Conservation (phyloP, 2,329 filamentous ascomycete genomes). For the Akanthomyces uredinophilus region DNA sequence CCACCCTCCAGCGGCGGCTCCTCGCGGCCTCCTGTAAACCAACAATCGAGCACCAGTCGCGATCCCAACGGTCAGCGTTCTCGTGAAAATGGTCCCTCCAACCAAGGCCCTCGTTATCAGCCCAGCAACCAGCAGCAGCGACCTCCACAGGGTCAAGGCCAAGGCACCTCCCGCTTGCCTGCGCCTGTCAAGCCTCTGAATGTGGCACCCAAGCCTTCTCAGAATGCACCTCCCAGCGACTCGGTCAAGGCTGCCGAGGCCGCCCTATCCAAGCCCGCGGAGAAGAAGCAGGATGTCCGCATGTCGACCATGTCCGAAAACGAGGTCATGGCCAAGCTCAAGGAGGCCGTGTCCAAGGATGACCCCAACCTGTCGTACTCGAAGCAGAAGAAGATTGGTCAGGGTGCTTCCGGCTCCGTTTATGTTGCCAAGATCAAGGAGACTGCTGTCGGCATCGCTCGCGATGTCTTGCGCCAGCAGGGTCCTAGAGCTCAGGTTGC, state of each 20-base stretch:
- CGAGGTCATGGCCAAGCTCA: conserved; percentile 94
- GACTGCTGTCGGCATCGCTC: conserved; percentile 77
- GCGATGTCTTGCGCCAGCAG: conserved; percentile 71
- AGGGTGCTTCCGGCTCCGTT: conserved; percentile 94
- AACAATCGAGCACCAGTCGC: conserved; percentile 47
- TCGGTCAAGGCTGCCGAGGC: conserved; percentile 85
- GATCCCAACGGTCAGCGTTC: conserved; percentile 39
- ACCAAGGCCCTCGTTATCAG: conserved; percentile 51
- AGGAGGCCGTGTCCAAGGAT: conserved; percentile 91
- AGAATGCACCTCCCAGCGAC: conserved; percentile 49
- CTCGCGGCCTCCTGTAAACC: conserved; percentile 41
- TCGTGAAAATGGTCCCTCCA: conserved; percentile 42
- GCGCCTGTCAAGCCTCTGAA: conserved; percentile 74
- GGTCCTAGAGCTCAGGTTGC: conserved; percentile 84
- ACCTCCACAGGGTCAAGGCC: conserved; percentile 40
- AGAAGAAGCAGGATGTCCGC: conserved; percentile 85
- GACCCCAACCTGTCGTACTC: conserved; percentile 93
- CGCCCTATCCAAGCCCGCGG: conserved; percentile 79
- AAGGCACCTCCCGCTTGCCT: conserved; percentile 41
- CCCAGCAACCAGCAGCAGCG: conserved; percentile 47
- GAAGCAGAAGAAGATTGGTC: conserved; percentile 99
- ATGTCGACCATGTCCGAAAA: conserved; percentile 98
- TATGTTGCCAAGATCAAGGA: conserved; percentile 97
- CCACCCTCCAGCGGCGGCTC: conserved; percentile 45
- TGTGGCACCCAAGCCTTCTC: conserved; percentile 61